phyloP scores from a whole-genome alignment of 2,329 filamentous ascomycete genomes.

The Chaetomiaceae sp. region DNA sequence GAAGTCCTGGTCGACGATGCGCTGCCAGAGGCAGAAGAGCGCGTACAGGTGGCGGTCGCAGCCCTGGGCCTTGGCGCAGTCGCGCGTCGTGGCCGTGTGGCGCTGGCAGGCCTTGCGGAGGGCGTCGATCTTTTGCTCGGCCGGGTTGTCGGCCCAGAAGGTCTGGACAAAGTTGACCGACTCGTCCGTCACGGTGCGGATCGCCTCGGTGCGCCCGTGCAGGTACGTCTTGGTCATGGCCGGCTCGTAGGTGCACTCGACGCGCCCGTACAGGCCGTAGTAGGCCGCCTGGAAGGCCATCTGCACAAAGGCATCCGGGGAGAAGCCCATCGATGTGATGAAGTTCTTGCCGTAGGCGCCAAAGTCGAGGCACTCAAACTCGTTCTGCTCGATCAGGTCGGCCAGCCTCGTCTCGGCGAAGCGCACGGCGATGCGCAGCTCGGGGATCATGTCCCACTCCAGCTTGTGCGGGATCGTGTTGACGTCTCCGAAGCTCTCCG shows the following conservation, averaged over 20 bases:
- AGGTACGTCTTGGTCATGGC: slow-evolving; percentile 96
- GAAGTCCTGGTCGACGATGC: slow-evolving; percentile 69
- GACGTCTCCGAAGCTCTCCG: slow-evolving; percentile 86
- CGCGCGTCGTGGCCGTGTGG: slow-evolving; percentile 73
- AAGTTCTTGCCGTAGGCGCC: slow-evolving; percentile 90
- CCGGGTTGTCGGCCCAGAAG: slow-evolving; percentile 89
- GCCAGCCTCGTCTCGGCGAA: slow-evolving; percentile 94
- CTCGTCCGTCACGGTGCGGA: slow-evolving; percentile 78
- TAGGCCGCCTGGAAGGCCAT: slow-evolving; percentile 99
- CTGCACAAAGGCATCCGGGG: slow-evolving; percentile 93
- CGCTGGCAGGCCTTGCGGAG: slow-evolving; percentile 78
- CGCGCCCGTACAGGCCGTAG: slow-evolving; percentile 88
- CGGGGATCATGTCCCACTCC: slow-evolving; percentile 95
- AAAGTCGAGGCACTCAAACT: slow-evolving; percentile 91
- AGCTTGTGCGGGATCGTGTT: slow-evolving; percentile 92
- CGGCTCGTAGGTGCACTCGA: slow-evolving; percentile 95
- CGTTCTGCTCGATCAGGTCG: slow-evolving; percentile 93
- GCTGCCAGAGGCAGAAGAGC: slow-evolving; percentile 91
- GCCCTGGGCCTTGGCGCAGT: slow-evolving; percentile 84
- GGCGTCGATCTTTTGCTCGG: slow-evolving; percentile 77
- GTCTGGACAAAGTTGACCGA: slow-evolving; percentile 84
- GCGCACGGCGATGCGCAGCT: slow-evolving; percentile 82
- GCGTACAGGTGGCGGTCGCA: slow-evolving; percentile 93
- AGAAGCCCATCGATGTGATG: slow-evolving; percentile 95
- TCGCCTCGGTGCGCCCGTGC: slow-evolving; percentile 90